These are phyloP conservation scores for Phytophthora gonapodyides DNA, from an alignment of 352 stramenopile genomes.

Conservation along the genomic window DNA sequence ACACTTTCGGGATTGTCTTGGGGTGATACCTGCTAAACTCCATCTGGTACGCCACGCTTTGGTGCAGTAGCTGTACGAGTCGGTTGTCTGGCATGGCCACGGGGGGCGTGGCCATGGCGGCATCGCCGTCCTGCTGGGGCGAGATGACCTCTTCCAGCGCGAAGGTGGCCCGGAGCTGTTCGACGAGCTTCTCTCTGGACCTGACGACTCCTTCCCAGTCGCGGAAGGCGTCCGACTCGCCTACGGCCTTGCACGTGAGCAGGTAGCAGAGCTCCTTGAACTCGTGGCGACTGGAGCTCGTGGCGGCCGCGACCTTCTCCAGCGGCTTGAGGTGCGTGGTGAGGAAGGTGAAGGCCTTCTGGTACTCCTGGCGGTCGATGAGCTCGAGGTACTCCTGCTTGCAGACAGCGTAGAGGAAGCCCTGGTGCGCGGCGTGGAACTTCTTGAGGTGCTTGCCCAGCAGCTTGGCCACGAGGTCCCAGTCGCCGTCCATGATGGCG, in stretches of 20 bases:
- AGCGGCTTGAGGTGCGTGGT: constrained; percentile 89
- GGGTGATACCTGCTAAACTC: constrained; percentile 89
- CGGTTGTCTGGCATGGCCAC: constrained; percentile 73
- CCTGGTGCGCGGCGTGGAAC: constrained; percentile 77
- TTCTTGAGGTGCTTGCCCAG: constrained; percentile 82
- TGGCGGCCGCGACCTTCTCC: constrained; percentile 76
- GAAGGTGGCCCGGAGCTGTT: constrained; percentile 84
- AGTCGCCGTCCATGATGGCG: constrained; percentile 84
- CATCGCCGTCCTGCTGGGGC: constrained; percentile 42
- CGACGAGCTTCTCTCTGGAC: constrained; percentile 84
- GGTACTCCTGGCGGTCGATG: constrained; percentile 88
- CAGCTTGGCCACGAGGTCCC: constrained; percentile 85
- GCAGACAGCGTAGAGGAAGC: constrained; percentile 88
- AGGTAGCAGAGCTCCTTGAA: constrained; percentile 91
- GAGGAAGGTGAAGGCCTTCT: constrained; percentile 91
- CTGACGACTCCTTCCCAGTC: constrained; percentile 83
- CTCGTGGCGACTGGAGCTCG: constrained; percentile 74
- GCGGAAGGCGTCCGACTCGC: constrained; percentile 81
- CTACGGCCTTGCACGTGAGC: constrained; percentile 88
- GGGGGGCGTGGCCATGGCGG: constrained; percentile 17
- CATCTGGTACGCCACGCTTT: constrained; percentile 90
- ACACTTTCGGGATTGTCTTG: constrained; percentile 86
- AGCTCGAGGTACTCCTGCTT: constrained; percentile 91
- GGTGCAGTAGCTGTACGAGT: constrained; percentile 80
- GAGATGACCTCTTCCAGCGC: constrained; percentile 77